These are phyloP conservation scores for Pilasporangium apinafurcum DNA, from an alignment of 352 stramenopile species.

Conservation along the genomic window DNA sequence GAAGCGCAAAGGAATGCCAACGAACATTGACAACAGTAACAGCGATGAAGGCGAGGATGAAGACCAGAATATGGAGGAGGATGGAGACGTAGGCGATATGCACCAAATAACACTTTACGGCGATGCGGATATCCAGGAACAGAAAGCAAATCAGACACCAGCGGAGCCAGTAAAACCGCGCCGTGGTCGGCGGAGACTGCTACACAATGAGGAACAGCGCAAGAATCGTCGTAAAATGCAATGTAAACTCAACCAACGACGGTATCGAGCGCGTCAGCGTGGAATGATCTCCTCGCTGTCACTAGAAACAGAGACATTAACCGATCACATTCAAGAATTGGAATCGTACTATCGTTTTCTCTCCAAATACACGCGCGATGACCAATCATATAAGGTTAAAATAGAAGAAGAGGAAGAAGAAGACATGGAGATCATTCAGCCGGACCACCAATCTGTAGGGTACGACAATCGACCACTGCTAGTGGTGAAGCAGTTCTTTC, in stretches of 20 bases:
- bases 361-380: slow-evolving; percentile 6
- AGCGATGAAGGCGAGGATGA: not conserved
- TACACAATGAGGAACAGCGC: slow-evolving; percentile 60
- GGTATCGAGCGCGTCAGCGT: slow-evolving; percentile 56
- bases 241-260: slow-evolving; percentile 68
- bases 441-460: no score
- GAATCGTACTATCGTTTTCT: slow-evolving; percentile 50
- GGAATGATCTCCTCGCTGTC: slow-evolving; percentile 57
- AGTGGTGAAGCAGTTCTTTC: slow-evolving; percentile 44
- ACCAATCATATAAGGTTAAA: slow-evolving; percentile 4
- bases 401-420: not conserved
- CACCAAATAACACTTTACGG: not conserved
- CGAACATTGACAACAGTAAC: no score
- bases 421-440: no score
- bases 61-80: not conserved
- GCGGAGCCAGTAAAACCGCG: slow-evolving; percentile 8
- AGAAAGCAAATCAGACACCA: no score
- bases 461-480: slow-evolving; percentile 18
- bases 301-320: slow-evolving; percentile 43
- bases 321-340: slow-evolving; percentile 37
- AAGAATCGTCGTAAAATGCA: slow-evolving; percentile 59
- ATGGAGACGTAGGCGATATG: not conserved
- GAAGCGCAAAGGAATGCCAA: slow-evolving; percentile 3
- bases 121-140: not conserved
- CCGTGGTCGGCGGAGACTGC: slow-evolving; percentile 37